A percentile compares a stretch with the other conserved stretches of the same genome.
These are phyloP conservation scores for Lavandula angustifolia DNA, from an alignment of 257 asterid genomes.

Conservation along the genomic window DNA sequence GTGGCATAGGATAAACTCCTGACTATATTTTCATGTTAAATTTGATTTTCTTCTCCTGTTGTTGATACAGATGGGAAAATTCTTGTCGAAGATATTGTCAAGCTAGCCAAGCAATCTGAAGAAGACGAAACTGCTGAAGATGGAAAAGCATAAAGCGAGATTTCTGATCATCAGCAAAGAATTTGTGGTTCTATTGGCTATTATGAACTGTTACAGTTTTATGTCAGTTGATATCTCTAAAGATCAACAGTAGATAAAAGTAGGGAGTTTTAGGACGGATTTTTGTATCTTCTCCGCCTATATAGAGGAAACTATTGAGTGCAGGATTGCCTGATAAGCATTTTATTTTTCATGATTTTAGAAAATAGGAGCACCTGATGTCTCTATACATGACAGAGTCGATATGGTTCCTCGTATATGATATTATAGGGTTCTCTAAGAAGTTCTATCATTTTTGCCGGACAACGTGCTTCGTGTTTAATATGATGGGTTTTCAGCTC, in stretches of 20 bases:
- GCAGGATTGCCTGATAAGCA: slow-evolving; percentile 29
- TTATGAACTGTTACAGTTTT: slow-evolving; percentile 7
- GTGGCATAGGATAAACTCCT: not conserved
- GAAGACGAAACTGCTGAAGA: slow-evolving; percentile 57
- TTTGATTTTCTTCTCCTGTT: slow-evolving; percentile 23
- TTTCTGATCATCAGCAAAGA: slow-evolving; percentile 14
- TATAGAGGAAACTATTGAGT: slow-evolving; percentile 21
- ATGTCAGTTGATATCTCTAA: slow-evolving; percentile 15
- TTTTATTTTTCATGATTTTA: slow-evolving; percentile 21
- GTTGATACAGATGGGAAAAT: slow-evolving; percentile 78
- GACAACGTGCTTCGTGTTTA: no score
- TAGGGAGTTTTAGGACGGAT: slow-evolving; percentile 24
- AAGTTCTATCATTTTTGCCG: not conserved
- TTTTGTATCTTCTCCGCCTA: slow-evolving; percentile 20
- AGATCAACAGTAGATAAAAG: slow-evolving; percentile 10
- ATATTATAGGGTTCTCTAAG: slow-evolving; percentile 9
- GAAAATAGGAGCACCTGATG: slow-evolving; percentile 20
- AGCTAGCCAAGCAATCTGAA: slow-evolving; percentile 63
- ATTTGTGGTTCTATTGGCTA: slow-evolving; percentile 15
- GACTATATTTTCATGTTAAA: not conserved
- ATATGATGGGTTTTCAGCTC: slow-evolving; percentile 2
- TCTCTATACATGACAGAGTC: slow-evolving; percentile 20
- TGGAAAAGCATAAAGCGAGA: slow-evolving; percentile 41
- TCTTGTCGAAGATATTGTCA: slow-evolving; percentile 84
- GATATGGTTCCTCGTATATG: slow-evolving; percentile 33